Conservation (phyloP, 2,329 filamentous ascomycete species). For the Claviceps fusiformis region DNA sequence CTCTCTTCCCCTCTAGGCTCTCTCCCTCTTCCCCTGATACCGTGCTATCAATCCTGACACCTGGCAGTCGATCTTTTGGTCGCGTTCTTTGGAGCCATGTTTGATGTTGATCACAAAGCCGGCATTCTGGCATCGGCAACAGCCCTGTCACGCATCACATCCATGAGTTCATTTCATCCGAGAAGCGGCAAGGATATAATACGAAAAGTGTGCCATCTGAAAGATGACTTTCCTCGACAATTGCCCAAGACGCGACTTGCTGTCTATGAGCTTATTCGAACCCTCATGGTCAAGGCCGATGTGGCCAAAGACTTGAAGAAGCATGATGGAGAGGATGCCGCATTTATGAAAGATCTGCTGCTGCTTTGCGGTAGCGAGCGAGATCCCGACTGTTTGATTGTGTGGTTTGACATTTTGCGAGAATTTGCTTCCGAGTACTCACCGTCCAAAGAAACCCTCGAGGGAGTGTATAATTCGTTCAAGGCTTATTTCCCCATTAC, state of each 20-base stretch:
- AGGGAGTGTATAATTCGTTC: constrained; percentile 39
- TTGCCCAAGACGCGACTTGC: constrained; percentile 35
- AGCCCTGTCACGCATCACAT: constrained; percentile 34
- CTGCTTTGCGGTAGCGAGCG: constrained; percentile 40
- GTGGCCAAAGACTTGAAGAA: constrained; percentile 31
- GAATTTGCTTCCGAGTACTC: constrained; percentile 31
- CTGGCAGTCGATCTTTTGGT: constrained; percentile 30
- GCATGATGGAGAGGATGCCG: constrained; percentile 26
- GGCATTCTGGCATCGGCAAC: constrained; percentile 40
- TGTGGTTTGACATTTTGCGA: constrained; percentile 40
- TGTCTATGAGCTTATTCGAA: constrained; percentile 35
- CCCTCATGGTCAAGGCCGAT: constrained; percentile 28
- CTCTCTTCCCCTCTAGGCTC: too few species aligned
- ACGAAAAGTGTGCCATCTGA: constrained; percentile 33
- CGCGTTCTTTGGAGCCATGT: constrained; percentile 44
- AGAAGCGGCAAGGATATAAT: constrained; percentile 35
- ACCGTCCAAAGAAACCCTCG: constrained; percentile 30
- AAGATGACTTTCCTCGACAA: constrained; percentile 44
- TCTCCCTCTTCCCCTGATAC: not conserved
- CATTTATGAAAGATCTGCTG: constrained; percentile 36
- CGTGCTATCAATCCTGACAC: not conserved
- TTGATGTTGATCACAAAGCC: constrained; percentile 45
- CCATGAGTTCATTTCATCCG: constrained; percentile 38
- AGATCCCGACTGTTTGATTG: constrained; percentile 41
- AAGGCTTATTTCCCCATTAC: constrained; percentile 50